phyloP scores from a whole-genome alignment of 768 basidiomycete species.

The Suillus paluster region DNA sequence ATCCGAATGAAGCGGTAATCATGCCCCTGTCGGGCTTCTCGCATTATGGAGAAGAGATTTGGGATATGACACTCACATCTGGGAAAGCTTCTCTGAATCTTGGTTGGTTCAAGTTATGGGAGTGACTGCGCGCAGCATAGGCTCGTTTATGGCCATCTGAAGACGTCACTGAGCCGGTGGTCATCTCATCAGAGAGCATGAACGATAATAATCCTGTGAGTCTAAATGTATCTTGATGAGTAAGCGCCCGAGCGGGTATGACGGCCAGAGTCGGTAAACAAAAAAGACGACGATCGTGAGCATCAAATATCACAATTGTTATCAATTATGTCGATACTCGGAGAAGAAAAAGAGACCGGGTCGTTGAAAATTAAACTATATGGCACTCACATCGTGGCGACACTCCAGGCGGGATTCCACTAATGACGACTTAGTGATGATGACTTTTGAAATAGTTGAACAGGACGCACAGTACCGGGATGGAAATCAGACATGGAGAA shows the following conservation, averaged over 20 bases:
- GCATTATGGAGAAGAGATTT: conserved; percentile 14
- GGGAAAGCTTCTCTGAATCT: conserved; percentile 90
- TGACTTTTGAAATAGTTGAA: conserved; percentile 7
- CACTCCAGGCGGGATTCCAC: conserved; percentile 98
- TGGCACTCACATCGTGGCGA: conserved; percentile 82
- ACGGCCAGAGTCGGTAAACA: conserved; percentile 8
- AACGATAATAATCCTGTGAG: conserved; percentile 92
- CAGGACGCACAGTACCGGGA: conserved; percentile 75
- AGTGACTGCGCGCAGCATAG: conserved; percentile 80
- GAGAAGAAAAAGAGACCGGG: conserved; percentile 8
- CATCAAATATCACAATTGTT: conserved; percentile 9
- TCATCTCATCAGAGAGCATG: conserved; percentile 97
- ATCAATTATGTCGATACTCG: conserved; percentile 18
- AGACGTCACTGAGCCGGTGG: conserved; percentile 88
- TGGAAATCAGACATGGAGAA: conserved; percentile 98
- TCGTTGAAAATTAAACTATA: conserved; percentile 5
- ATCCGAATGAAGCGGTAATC: conserved; percentile 23
- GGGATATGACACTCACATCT: conserved; percentile 61
- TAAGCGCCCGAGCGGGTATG: conserved; percentile 9
- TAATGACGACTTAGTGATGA: conserved; percentile 30
- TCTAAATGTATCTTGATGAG: conserved; percentile 44
- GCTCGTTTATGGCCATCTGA: conserved; percentile 76
- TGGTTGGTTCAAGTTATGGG: conserved; percentile 80
- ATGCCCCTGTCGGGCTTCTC: conserved; percentile 22
- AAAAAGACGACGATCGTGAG: conserved; percentile 4